Percentiles rank a stretch among this genome's conserved stretches.
Evolutionary conservation across 75 land plant genomes (phyloP).

Genomic region (Larix kaempferi): DNA sequence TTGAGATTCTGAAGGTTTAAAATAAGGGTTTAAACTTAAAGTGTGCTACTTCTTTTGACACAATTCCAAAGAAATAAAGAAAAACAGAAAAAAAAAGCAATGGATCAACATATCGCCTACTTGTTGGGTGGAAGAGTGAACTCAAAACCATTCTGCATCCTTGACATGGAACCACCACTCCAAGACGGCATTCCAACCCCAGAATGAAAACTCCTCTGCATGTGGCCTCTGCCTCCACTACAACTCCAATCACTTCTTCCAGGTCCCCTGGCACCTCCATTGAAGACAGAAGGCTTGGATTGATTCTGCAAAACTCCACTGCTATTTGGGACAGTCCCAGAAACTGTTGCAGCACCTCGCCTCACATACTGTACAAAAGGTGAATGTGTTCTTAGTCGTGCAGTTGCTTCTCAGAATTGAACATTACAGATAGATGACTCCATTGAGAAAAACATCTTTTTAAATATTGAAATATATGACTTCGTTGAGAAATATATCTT

Average conservation of each 20-base stretch:
- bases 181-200: constrained; percentile 3
- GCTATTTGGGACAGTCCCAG: constrained; percentile 6
- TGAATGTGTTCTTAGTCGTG: neutral
- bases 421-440: no score
- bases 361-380: constrained; percentile 26
- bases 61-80: neutral
- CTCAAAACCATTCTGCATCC: constrained; percentile 23
- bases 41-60: neutral
- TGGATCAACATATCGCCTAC: constrained; percentile 16
- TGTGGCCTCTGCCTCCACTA: constrained; percentile 16
- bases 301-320: neutral
- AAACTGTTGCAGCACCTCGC: constrained; percentile 19
- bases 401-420: neutral
- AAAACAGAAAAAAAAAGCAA: neutral
- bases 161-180: neutral
- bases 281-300: neutral
- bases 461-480: no score
- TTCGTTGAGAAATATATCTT: no score
- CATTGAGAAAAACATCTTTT: no score
- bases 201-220: constrained; percentile 12
- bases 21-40: neutral
- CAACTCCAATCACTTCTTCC: constrained; percentile 34
- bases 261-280: neutral
- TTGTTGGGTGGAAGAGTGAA: constrained; percentile 53
- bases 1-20: neutral